phyloP scores from a whole-genome alignment of 2,329 filamentous ascomycete species.

The Alternaria infectoria region DNA sequence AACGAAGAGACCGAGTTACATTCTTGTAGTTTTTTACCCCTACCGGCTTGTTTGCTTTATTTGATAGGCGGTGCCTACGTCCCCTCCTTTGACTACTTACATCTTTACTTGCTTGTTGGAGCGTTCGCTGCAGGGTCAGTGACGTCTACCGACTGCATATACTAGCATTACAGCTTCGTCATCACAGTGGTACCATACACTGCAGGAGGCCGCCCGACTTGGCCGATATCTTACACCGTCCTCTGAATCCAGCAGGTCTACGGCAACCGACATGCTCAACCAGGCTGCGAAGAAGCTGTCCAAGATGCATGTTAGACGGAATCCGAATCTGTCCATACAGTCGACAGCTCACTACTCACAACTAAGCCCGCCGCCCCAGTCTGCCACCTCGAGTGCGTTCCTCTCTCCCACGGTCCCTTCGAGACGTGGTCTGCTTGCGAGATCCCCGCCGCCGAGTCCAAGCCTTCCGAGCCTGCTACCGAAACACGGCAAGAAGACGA shows the following conservation, averaged over 20 bases:
- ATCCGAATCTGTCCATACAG: conserved; percentile 55
- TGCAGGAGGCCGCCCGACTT: conserved; percentile 15
- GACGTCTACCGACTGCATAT: conserved; percentile 10
- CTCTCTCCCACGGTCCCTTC: conserved; percentile 44
- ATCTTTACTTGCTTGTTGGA: conserved; percentile 2
- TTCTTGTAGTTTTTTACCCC: conserved; percentile 5
- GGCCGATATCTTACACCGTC: background rate
- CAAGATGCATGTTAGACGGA: conserved; percentile 55
- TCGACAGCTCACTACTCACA: conserved; percentile 47
- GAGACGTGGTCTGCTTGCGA: conserved; percentile 66
- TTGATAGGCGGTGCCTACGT: conserved; percentile 24
- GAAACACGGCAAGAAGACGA: conserved; percentile 67
- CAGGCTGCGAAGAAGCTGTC: conserved; percentile 43
- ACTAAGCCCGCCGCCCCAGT: conserved; percentile 35
- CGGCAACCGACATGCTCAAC: conserved; percentile 41
- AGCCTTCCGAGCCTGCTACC: conserved; percentile 72
- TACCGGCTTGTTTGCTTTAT: background rate
- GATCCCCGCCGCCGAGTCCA: conserved; percentile 73
- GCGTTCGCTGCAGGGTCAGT: conserved; percentile 27
- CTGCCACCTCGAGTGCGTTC: conserved; percentile 45
- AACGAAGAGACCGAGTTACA: conserved; percentile 1
- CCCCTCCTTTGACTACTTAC: conserved; percentile 21
- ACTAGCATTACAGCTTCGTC: conserved; percentile 5
- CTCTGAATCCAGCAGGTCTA: background rate
- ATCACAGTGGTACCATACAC: conserved; percentile 17